A percentile compares a stretch with the other conserved stretches of the same genome.
These are phyloP conservation scores for Fabrea salina DNA, from an alignment of 169 alveolate species.

Conservation along the genomic window DNA sequence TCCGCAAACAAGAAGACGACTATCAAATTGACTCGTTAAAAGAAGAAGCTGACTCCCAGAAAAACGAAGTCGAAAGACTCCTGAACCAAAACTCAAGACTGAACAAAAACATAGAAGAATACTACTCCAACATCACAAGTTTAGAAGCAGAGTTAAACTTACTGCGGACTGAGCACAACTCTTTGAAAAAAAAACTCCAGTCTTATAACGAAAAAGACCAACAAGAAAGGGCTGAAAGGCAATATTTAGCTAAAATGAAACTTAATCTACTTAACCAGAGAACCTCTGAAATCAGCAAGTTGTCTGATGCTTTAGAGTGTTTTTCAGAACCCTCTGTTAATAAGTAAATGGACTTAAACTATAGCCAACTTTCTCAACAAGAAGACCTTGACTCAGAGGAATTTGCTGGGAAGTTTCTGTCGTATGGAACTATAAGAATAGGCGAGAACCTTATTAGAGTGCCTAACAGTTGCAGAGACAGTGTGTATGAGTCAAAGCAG, in stretches of 20 bases:
- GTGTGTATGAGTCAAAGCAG: too few relatives aligned
- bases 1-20: neutral
- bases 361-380: too few relatives aligned
- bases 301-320: constrained; percentile 1
- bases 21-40: neutral
- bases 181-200: neutral
- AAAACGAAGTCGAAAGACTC: neutral
- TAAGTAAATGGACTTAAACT: constrained; percentile 39
- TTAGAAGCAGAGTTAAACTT: neutral
- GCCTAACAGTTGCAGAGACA: too few relatives aligned
- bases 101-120: neutral
- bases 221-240: constrained; percentile 18
- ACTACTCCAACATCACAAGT: neutral
- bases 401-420: too few relatives aligned
- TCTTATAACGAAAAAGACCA: neutral
- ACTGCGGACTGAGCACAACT: neutral
- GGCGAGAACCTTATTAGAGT: too few relatives aligned
- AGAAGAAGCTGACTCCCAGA: neutral
- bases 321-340: too few relatives aligned
- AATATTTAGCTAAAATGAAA: neutral
- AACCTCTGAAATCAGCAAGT: constrained; percentile 20
- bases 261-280: neutral
- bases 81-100: neutral
- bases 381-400: too few relatives aligned
- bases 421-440: too few relatives aligned